Base-by-base conservation (phyloP, 2,329 filamentous ascomycete genomes). In the Alternaria ventricosa region DNA sequence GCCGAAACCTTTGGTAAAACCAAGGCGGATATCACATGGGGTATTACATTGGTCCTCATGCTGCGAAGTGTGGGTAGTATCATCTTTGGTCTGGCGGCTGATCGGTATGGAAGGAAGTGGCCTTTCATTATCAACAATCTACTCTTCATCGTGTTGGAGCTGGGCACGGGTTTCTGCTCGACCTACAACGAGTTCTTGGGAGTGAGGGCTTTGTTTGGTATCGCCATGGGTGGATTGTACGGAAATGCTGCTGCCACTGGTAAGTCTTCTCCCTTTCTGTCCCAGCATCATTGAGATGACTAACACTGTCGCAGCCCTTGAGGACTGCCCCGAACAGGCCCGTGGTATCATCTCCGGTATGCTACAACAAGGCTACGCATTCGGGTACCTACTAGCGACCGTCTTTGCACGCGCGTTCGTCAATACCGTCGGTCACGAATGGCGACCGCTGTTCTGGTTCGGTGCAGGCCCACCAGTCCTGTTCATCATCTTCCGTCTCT, bases 361-460 rank as follows among this genome's bases (percentile, higher is more conserved):
- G 79, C 80, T 89, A 13, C 87, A 90, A 74, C 87, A 89, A 76
- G 87, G 87, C 3, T 90, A 89, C 69, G 87, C 87, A 0, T 88
- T 89, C 71, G 88, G 88, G 3, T 90, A 89, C 73, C 80, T 90
- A n/a, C 82, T 90, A 1, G 87, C 86, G 0, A 85, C 85, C 1
- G 85, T 86, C 10, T 87, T 88, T 71, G 82, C 80, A 0, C 76
- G 83, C 45, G 92, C 85, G 5, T 85, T 96, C 7, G 88, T 94
- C 54, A 83, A 92, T 78, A 96, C 93, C 1, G 95, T 93, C 0
- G 79, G 88, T 1, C 90, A 96, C 75, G 89, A 86, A 56, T 97
- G 94, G 94, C 86, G 94, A 8, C 92, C 93, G 0, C 84, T 97
- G 0, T 97, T 90, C 84, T 97, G 94, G 93, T 97, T 97, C 78